Conservation (phyloP, 768 basidiomycete species). For the Dacryopinax spathularia region DNA sequence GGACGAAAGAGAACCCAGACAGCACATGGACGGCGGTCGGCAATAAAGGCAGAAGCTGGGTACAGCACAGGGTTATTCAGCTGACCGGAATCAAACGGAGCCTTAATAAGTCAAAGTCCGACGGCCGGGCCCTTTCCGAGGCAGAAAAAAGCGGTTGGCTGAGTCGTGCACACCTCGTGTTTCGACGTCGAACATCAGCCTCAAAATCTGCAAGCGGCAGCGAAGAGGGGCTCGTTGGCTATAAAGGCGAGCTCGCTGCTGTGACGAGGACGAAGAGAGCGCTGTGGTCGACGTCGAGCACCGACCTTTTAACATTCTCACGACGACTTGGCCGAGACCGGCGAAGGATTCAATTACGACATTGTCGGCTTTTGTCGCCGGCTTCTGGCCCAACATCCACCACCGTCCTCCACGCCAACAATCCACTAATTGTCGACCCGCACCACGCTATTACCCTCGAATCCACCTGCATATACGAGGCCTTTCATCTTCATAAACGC, state of each 20-base stretch:
- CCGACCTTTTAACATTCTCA: background rate
- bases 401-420: background rate
- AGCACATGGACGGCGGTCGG: background rate
- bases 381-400: background rate
- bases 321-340: background rate
- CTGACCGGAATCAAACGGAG: background rate
- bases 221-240: background rate
- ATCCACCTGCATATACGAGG: background rate
- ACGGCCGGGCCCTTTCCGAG: background rate
- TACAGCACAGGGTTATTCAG: background rate
- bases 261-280: background rate
- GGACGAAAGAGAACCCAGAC: background rate
- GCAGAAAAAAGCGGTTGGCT: background rate
- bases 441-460: background rate
- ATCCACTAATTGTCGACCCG: background rate
- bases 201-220: background rate
- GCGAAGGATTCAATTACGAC: conserved; percentile 1
- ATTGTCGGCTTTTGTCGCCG: background rate
- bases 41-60: background rate
- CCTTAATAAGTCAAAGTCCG: background rate
- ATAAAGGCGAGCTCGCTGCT: background rate
- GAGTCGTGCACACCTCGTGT: background rate
- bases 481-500: background rate
- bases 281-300: background rate
- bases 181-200: conserved; percentile 1